Conservation (phyloP, 1,139 yeast species). For the Pichia sp. region DNA sequence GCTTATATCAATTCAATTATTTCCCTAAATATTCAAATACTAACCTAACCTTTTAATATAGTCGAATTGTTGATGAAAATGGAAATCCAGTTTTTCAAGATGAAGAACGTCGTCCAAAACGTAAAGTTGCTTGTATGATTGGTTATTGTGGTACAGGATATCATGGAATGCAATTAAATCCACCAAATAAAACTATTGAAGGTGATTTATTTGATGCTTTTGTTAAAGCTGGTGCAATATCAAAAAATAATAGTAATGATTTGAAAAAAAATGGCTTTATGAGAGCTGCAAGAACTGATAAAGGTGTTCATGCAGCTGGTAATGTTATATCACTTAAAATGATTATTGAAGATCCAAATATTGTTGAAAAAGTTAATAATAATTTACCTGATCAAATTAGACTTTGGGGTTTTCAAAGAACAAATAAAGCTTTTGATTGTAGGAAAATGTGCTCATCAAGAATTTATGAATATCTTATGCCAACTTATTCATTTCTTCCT, state of each 20-base stretch:
- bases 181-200: slow-evolving; percentile 87
- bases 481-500: slow-evolving; percentile 82
- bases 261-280: slow-evolving; percentile 84
- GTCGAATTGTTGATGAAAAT: slow-evolving; percentile 48
- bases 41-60: slow-evolving; percentile 12
- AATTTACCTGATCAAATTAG: slow-evolving; percentile 79
- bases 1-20: slow-evolving; percentile 25
- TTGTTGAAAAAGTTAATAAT: slow-evolving; percentile 65
- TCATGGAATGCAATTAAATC: slow-evolving; percentile 95
- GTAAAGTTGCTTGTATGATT: slow-evolving; percentile 84
- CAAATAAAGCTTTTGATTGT: slow-evolving; percentile 89
- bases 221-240: slow-evolving; percentile 83
- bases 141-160: slow-evolving; percentile 99
- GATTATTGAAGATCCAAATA: slow-evolving; percentile 81
- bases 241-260: slow-evolving; percentile 83
- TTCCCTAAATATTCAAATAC: not conserved
- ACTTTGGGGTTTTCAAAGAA: slow-evolving; percentile 88
- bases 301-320: slow-evolving; percentile 99
- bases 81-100: slow-evolving; percentile 49
- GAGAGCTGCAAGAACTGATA: slow-evolving; percentile 97
- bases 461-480: slow-evolving; percentile 86
- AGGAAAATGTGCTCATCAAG: slow-evolving; percentile 93
- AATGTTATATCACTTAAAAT: slow-evolving; percentile 83
- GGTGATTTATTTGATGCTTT: slow-evolving; percentile 84
- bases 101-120: slow-evolving; percentile 67